Base-by-base conservation (phyloP, 225 moss, liverwort and hornwort genomes). In the Pseudoscleropodium purum region DNA sequence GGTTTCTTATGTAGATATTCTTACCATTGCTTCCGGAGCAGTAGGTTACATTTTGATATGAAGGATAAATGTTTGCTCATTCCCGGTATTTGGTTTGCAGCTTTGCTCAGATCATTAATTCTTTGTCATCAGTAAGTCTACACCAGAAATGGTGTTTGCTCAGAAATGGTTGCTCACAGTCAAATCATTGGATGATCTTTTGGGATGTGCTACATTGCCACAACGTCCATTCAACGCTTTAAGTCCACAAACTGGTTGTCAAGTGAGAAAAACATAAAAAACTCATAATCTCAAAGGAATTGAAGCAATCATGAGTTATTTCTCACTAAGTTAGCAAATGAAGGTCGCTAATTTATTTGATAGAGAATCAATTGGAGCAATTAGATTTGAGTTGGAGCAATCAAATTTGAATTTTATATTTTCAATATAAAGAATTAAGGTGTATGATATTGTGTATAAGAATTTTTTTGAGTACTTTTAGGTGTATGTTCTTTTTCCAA, bases 391-490 rank as follows among this genome's bases (percentile, higher is more conserved):
- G 8, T n/a, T n/a, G n/a, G n/a, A n/a, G n/a, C n/a, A n/a, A n/a
- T n/a, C n/a, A n/a, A n/a, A n/a, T n/a, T n/a, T n/a, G n/a, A n/a
- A n/a, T n/a, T n/a, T n/a, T n/a, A n/a, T n/a, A n/a, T n/a, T n/a
- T n/a, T n/a, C n/a, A n/a, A n/a, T n/a, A n/a, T n/a, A n/a, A n/a
- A n/a, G n/a, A n/a, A n/a, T n/a, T n/a, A n/a, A 18, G 33, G 12
- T 0, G 0, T 49, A 49, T 33, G 1, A 13, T 20, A 19, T 12
- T 49, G 3, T 11, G 7, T 31, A 33, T 75, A 20, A 7, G 7
- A 75, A 30, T 47, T 2, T 47, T 75, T 74, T 47, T 0, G 11
- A n/a, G 1, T 45, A 18, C 18, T 74, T 74, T 74, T 23, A 18
- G 29, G 10, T 30, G 5, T 30, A 45, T 51, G 20, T 51, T 4